Evolutionary conservation across 2,329 filamentous ascomycete species (phyloP).

Genomic region (Plenodomus biglobosus): DNA sequence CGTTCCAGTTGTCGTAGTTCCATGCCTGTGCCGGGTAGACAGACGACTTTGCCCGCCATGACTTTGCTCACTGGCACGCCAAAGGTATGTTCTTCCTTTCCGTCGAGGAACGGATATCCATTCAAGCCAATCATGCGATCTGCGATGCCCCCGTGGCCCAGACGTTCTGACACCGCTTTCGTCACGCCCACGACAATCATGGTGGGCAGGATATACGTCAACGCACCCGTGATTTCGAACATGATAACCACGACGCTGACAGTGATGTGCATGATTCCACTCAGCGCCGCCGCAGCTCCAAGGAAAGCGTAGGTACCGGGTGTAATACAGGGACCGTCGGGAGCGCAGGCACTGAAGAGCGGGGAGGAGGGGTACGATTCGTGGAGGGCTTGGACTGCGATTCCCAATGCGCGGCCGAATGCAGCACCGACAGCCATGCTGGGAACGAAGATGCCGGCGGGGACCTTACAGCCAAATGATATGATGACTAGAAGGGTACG

Average conservation of each 20-base stretch:
- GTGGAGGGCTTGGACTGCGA: slow-evolving; percentile 86
- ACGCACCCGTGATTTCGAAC: slow-evolving; percentile 96
- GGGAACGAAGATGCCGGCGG: slow-evolving; percentile 95
- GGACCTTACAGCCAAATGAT: slow-evolving; percentile 96
- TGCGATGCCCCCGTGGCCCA: slow-evolving; percentile 94
- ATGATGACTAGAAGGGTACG: slow-evolving; percentile 86
- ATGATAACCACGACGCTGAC: slow-evolving; percentile 98
- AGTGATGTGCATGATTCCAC: slow-evolving; percentile 97
- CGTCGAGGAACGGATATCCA: slow-evolving; percentile 94
- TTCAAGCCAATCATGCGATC: slow-evolving; percentile 99
- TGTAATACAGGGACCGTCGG: slow-evolving; percentile 93
- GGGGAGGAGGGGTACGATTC: slow-evolving; percentile 77
- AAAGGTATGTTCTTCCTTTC: slow-evolving; percentile 96
- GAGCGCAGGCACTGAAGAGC: slow-evolving; percentile 86
- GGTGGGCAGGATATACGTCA: slow-evolving; percentile 95
- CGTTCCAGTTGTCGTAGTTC: slow-evolving; percentile 75
- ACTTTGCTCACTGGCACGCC: slow-evolving; percentile 88
- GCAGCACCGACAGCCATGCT: slow-evolving; percentile 97
- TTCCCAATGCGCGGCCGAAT: slow-evolving; percentile 91
- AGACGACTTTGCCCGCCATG: slow-evolving; percentile 77
- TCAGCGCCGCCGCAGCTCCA: slow-evolving; percentile 85
- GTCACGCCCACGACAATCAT: slow-evolving; percentile 99
- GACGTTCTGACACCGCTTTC: slow-evolving; percentile 86
- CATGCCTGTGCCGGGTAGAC: slow-evolving; percentile 73
- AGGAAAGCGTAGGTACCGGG: slow-evolving; percentile 96